phyloP scores from a whole-genome alignment of 2,329 filamentous ascomycete genomes.

The Exophiala xenobiotica region DNA sequence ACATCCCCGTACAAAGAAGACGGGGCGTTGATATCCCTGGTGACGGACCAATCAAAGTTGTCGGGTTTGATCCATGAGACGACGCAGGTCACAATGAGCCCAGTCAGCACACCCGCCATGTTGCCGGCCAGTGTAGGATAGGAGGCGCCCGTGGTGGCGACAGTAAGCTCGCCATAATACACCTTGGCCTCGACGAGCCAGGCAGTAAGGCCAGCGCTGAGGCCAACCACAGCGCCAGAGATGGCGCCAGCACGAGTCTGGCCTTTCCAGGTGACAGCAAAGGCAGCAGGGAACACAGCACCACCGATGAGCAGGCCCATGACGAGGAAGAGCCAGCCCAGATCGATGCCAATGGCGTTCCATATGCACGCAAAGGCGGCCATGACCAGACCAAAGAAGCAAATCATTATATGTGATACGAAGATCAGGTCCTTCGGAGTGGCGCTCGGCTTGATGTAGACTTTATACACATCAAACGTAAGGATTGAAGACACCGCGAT shows the following conservation, averaged over 20 bases:
- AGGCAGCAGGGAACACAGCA: constrained; percentile 77
- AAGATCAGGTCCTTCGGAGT: constrained; percentile 73
- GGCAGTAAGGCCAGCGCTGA: constrained; percentile 68
- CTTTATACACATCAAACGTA: constrained; percentile 84
- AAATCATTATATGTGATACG: constrained; percentile 70
- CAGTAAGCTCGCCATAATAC: constrained; percentile 65
- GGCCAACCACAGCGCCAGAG: constrained; percentile 67
- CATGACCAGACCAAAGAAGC: constrained; percentile 74
- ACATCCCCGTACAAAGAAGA: neutral
- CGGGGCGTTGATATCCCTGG: constrained; percentile 68
- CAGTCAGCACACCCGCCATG: constrained; percentile 74
- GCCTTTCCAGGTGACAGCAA: constrained; percentile 75
- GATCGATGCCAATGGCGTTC: constrained; percentile 70
- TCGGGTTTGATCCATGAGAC: constrained; percentile 80
- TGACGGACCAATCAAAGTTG: constrained; percentile 74
- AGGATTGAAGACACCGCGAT: constrained; percentile 84
- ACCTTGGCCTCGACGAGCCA: constrained; percentile 75
- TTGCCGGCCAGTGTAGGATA: constrained; percentile 55
- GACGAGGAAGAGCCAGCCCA: constrained; percentile 75
- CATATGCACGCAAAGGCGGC: constrained; percentile 75
- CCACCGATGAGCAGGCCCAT: constrained; percentile 89
- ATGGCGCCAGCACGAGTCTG: constrained; percentile 74
- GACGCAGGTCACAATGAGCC: constrained; percentile 68
- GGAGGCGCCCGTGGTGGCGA: constrained; percentile 75
- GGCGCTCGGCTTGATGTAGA: constrained; percentile 76